Percentiles rank a stretch among this genome's conserved stretches.
Conservation (phyloP, 2,329 filamentous ascomycete genomes). For the Fusarium torreyae region DNA sequence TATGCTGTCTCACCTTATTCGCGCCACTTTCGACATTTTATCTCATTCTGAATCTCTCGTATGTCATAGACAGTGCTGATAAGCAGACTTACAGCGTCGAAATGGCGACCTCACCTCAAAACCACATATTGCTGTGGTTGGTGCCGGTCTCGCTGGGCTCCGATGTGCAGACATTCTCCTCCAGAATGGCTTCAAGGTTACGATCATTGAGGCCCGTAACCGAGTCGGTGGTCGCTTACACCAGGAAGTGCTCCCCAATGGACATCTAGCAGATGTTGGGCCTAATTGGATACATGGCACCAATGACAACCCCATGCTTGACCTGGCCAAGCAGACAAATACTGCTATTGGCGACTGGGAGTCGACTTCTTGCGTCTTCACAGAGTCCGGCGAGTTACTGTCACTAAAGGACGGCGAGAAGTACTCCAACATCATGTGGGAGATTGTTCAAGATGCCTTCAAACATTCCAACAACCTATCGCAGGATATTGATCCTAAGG, state of each 20-base stretch:
- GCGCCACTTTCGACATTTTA: slow-evolving; percentile 1
- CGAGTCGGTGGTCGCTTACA: slow-evolving; percentile 76
- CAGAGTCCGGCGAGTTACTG: slow-evolving; percentile 69
- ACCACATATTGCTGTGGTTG: slow-evolving; percentile 76
- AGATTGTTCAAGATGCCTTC: slow-evolving; percentile 78
- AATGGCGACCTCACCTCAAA: slow-evolving; percentile 43
- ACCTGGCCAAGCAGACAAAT: slow-evolving; percentile 74
- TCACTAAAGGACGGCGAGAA: slow-evolving; percentile 61
- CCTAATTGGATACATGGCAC: slow-evolving; percentile 89
- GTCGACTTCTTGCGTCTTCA: slow-evolving; percentile 68
- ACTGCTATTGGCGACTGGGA: slow-evolving; percentile 67
- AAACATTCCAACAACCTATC: slow-evolving; percentile 72
- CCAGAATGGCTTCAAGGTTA: slow-evolving; percentile 75
- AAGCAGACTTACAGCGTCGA: slow-evolving; percentile 44
- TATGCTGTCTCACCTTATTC: slow-evolving; percentile 5
- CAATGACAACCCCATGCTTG: slow-evolving; percentile 77
- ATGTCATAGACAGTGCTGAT: slow-evolving; percentile 45
- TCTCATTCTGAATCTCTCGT: slow-evolving; percentile 18
- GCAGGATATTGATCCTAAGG: slow-evolving; percentile 61
- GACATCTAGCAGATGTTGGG: slow-evolving; percentile 70
- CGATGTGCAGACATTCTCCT: slow-evolving; percentile 78
- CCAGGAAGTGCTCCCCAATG: slow-evolving; percentile 65
- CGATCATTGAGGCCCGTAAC: slow-evolving; percentile 77
- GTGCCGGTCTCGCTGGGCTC: slow-evolving; percentile 79
- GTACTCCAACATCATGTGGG: slow-evolving; percentile 73